These are phyloP conservation scores for Diutina neorugosa DNA, from an alignment of 1,139 yeast genomes.

Conservation along the genomic window DNA sequence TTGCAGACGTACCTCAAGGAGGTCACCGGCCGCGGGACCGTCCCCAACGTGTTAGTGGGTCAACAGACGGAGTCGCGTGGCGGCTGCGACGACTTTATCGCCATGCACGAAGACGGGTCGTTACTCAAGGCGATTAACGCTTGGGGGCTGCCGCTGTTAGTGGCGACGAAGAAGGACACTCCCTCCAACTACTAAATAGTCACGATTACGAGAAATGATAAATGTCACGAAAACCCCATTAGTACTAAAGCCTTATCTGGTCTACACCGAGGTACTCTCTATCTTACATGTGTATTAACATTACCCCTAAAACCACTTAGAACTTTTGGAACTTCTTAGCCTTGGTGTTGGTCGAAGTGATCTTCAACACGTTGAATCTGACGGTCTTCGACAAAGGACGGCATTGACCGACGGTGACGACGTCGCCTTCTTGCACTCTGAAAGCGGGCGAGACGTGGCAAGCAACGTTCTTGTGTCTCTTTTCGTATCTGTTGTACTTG, in stretches of 20 bases:
- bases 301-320: slow-evolving; percentile 29
- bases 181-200: slow-evolving; percentile 35
- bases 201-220: background rate
- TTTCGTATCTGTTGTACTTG: slow-evolving; percentile 99
- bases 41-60: slow-evolving; percentile 60
- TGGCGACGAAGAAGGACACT: slow-evolving; percentile 40
- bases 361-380: slow-evolving; percentile 98
- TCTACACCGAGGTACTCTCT: background rate
- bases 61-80: slow-evolving; percentile 46
- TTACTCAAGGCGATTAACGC: slow-evolving; percentile 35
- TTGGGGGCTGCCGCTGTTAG: slow-evolving; percentile 55
- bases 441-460: slow-evolving; percentile 99
- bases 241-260: too few relatives aligned
- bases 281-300: slow-evolving; percentile 3
- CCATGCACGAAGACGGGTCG: slow-evolving; percentile 43
- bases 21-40: slow-evolving; percentile 52
- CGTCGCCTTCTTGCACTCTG: slow-evolving; percentile 99
- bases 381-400: slow-evolving; percentile 99
- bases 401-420: slow-evolving; percentile 99
- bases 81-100: slow-evolving; percentile 68
- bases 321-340: slow-evolving; percentile 95
- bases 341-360: slow-evolving; percentile 80
- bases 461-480: slow-evolving; percentile 99
- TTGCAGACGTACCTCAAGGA: slow-evolving; percentile 48
- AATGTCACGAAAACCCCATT: background rate